These are phyloP conservation scores for Xylaria arbuscula DNA, from an alignment of 2,329 filamentous ascomycete species.

Conservation along the genomic window DNA sequence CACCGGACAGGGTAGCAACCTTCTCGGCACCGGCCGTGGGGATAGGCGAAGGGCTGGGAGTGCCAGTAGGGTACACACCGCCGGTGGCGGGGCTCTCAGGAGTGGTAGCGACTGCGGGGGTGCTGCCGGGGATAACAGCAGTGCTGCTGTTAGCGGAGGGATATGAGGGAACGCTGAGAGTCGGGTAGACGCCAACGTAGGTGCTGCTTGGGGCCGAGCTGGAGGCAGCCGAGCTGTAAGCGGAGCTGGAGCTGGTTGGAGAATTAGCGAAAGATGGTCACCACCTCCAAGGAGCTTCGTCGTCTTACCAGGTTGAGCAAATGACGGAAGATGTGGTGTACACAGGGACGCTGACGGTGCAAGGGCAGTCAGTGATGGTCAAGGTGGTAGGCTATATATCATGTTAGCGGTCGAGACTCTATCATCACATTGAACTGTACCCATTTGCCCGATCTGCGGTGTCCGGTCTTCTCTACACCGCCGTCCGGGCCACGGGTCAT, in stretches of 20 bases:
- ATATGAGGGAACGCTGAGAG: conserved; percentile 42
- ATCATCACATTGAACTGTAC: not conserved
- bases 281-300: not conserved
- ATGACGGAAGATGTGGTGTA: conserved; percentile 62
- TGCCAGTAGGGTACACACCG: conserved; percentile 35
- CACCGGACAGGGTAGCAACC: conserved; percentile 66
- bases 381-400: conserved; percentile 68
- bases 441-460: not conserved
- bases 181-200: conserved; percentile 42
- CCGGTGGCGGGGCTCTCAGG: conserved; percentile 30
- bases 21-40: conserved; percentile 68
- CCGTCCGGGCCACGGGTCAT: conserved; percentile 1
- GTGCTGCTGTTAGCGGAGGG: conserved; percentile 40
- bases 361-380: conserved; percentile 78
- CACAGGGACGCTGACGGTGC: conserved; percentile 72
- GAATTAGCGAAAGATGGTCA: conserved; percentile 37
- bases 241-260: conserved; percentile 15
- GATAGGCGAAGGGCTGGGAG: conserved; percentile 51
- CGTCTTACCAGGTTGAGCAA: conserved; percentile 49
- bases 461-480: not conserved
- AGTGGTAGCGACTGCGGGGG: conserved; percentile 10
- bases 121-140: conserved; percentile 22
- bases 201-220: not conserved
- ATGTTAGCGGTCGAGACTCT: conserved; percentile 46
- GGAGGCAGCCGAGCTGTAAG: too few relatives aligned